phyloP scores from a whole-genome alignment of 768 basidiomycete species.

The Suillus subluteus region DNA sequence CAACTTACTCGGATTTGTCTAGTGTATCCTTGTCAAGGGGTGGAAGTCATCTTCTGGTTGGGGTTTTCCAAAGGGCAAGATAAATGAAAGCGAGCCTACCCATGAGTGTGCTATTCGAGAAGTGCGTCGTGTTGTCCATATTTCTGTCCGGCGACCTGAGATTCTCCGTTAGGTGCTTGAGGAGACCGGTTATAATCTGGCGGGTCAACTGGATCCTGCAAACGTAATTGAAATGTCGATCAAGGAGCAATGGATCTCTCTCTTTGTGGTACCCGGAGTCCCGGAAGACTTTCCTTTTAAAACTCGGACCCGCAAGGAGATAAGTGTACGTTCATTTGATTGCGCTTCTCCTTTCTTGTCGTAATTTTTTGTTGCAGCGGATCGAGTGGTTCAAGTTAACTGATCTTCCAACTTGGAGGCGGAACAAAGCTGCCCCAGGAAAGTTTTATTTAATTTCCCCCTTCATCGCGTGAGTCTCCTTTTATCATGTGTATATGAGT shows the following conservation, averaged over 20 bases:
- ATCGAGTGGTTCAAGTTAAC: constrained; percentile 94
- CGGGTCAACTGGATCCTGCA: constrained; percentile 62
- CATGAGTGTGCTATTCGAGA: constrained; percentile 89
- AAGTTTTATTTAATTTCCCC: constrained; percentile 96
- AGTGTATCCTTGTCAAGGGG: constrained; percentile 98
- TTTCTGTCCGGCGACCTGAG: constrained; percentile 15
- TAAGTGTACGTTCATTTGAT: constrained; percentile 68
- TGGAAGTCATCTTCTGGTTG: constrained; percentile 97
- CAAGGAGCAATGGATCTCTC: constrained; percentile 86
- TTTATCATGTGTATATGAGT: constrained; percentile 3
- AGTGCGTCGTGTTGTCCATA: constrained; percentile 47
- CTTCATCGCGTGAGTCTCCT: constrained; percentile 74
- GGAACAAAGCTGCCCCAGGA: constrained; percentile 65
- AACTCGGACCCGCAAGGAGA: constrained; percentile 96
- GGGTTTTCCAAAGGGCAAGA: constrained; percentile 99
- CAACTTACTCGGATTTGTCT: constrained; percentile 15
- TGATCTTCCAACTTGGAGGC: constrained; percentile 93
- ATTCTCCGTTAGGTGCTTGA: constrained; percentile 76
- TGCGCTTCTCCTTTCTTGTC: constrained; percentile 19
- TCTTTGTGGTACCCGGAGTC: constrained; percentile 89
- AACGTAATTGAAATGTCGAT: constrained; percentile 85
- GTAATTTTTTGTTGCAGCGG: constrained; percentile 57
- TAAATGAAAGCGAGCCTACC: constrained; percentile 90
- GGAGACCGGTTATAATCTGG: constrained; percentile 94
- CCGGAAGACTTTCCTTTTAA: constrained; percentile 88